phyloP scores from a whole-genome alignment of 371 early-diverging fungal genomes.

The Ordospora colligata region DNA sequence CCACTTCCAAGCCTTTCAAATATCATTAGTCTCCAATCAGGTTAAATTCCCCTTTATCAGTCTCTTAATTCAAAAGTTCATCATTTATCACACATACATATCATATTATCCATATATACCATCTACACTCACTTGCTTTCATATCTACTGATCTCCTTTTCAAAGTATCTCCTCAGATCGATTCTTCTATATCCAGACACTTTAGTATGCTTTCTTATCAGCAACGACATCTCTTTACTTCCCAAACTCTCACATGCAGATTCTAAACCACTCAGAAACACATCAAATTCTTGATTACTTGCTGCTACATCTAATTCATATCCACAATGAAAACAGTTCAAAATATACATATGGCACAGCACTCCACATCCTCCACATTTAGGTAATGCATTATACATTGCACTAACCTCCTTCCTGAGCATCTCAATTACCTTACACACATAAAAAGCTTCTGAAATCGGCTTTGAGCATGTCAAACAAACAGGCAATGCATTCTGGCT shows the following conservation, averaged over 20 bases:
- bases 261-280: constrained; percentile 12
- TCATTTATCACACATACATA: too few species aligned
- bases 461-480: constrained; percentile 48
- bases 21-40: background rate
- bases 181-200: constrained; percentile 36
- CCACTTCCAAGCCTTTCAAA: background rate
- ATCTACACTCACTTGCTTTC: too few species aligned
- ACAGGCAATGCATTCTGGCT: constrained; percentile 17
- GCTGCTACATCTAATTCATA: constrained; percentile 2
- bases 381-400: constrained; percentile 22
- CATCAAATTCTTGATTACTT: constrained; percentile 51
- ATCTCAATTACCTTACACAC: constrained; percentile 25
- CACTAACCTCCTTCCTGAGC: constrained; percentile 31
- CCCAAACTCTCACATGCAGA: constrained; percentile 3
- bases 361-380: constrained; percentile 43
- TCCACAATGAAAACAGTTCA: constrained; percentile 39
- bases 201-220: background rate
- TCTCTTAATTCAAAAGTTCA: too few species aligned
- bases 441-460: constrained; percentile 33
- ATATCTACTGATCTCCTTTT: background rate
- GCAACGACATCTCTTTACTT: constrained; percentile 6
- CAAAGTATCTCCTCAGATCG: constrained; percentile 37
- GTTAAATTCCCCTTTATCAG: background rate
- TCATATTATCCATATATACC: too few species aligned
- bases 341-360: background rate